Evolutionary conservation across 2,329 filamentous ascomycete genomes (phyloP).

Genomic region (Aspergillus hiratsukae): DNA sequence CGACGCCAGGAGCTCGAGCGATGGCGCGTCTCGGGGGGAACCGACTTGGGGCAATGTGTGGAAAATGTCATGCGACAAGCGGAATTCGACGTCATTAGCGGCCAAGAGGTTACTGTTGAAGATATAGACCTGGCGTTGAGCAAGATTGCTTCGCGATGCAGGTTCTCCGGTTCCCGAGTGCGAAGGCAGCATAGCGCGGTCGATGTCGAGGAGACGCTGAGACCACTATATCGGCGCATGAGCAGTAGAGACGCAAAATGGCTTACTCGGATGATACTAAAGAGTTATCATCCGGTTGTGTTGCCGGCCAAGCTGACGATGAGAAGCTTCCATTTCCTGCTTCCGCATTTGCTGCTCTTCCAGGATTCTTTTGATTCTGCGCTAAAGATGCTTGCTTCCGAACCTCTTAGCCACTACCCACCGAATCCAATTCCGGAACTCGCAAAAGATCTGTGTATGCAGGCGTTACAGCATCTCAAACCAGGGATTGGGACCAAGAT

Average conservation of each 20-base stretch:
- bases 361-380: conserved; percentile 64
- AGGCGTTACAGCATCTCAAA: conserved; percentile 44
- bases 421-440: conserved; percentile 29
- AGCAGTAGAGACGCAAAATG: conserved; percentile 74
- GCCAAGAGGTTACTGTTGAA: conserved; percentile 58
- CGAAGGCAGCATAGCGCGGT: conserved; percentile 38
- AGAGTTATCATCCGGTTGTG: conserved; percentile 65
- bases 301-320: conserved; percentile 57
- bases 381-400: conserved; percentile 47
- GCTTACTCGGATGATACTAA: conserved; percentile 76
- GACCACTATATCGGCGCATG: conserved; percentile 56
- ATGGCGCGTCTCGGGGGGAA: conserved; percentile 57
- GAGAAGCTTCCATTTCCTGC: conserved; percentile 60
- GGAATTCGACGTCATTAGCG: conserved; percentile 41
- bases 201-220: conserved; percentile 47
- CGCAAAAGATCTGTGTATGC: conserved; percentile 23
- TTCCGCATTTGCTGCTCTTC: conserved; percentile 67
- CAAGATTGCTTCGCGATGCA: conserved; percentile 62
- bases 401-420: conserved; percentile 35
- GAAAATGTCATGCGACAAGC: conserved; percentile 60
- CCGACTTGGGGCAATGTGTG: conserved; percentile 69
- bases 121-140: conserved; percentile 66
- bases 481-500: conserved; percentile 60
- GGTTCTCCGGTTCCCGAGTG: conserved; percentile 66
- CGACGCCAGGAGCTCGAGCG: conserved; percentile 58